phyloP scores from a whole-genome alignment of 345 rosid genomes.

The Linum tenue region DNA sequence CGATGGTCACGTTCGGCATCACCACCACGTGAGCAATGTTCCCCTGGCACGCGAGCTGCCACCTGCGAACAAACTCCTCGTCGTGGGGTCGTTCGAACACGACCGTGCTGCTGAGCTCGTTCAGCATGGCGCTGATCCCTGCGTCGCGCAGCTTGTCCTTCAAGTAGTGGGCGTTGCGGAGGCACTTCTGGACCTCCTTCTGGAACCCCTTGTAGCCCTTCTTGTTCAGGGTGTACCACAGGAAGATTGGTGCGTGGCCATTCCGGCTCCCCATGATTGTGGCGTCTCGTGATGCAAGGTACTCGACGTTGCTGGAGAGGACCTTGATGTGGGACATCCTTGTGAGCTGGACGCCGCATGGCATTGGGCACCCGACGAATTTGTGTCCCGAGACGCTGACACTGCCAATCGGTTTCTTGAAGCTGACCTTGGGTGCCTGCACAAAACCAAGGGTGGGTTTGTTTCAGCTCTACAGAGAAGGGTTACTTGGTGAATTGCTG shows the following conservation, averaged over 20 bases:
- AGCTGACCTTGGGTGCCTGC: constrained; percentile 87
- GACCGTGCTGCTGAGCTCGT: constrained; percentile 89
- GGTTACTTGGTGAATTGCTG: no score
- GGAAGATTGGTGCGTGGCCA: constrained; percentile 96
- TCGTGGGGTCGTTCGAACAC: constrained; percentile 88
- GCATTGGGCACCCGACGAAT: constrained; percentile 97
- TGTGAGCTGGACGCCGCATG: constrained; percentile 91
- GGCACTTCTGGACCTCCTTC: constrained; percentile 92
- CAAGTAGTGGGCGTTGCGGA: constrained; percentile 83
- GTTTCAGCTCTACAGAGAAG: no score
- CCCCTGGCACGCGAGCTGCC: constrained; percentile 96
- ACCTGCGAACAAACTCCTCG: constrained; percentile 78
- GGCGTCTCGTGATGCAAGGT: constrained; percentile 95
- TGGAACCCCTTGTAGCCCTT: constrained; percentile 92
- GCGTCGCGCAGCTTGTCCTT: constrained; percentile 51
- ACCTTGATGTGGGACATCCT: constrained; percentile 74
- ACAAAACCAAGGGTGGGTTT: constrained; percentile 2
- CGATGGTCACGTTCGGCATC: constrained; percentile 76
- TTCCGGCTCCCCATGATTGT: constrained; percentile 98
- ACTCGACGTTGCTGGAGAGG: constrained; percentile 80
- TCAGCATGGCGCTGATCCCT: constrained; percentile 87
- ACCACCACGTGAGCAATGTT: constrained; percentile 85
- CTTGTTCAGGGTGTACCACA: constrained; percentile 86
- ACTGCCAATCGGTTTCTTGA: constrained; percentile 92
- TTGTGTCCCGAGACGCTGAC: constrained; percentile 94